phyloP scores from a whole-genome alignment of 352 stramenopile species.

The Phytophthora tentaculata region DNA sequence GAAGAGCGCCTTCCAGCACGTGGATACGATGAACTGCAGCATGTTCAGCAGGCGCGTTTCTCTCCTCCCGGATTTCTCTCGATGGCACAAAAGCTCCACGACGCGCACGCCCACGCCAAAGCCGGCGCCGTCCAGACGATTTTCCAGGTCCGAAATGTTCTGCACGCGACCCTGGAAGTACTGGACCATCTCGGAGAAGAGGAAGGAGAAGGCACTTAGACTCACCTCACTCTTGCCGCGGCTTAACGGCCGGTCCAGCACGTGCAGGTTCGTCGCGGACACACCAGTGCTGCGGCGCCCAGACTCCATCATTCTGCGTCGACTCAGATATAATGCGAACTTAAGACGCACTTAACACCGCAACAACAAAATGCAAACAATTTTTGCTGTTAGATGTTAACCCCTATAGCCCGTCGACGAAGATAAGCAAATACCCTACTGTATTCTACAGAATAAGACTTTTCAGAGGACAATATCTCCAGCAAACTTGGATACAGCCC shows the following conservation, averaged over 20 bases:
- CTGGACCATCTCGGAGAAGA: slow-evolving; percentile 98
- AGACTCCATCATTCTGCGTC: slow-evolving; percentile 61
- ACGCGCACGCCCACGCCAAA: slow-evolving; percentile 96
- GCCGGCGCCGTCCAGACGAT: slow-evolving; percentile 93
- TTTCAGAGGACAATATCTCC: too few species aligned
- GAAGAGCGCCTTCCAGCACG: slow-evolving; percentile 96
- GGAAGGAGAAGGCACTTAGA: slow-evolving; percentile 95
- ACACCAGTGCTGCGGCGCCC: slow-evolving; percentile 56
- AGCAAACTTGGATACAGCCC: too few species aligned
- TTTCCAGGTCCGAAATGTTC: slow-evolving; percentile 96
- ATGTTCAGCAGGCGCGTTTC: slow-evolving; percentile 89
- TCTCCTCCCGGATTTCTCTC: slow-evolving; percentile 79
- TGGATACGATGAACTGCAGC: slow-evolving; percentile 94
- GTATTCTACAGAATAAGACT: too few species aligned
- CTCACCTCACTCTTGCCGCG: slow-evolving; percentile 80
- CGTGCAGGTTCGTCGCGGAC: slow-evolving; percentile 66
- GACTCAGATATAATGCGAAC: not conserved
- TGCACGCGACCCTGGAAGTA: slow-evolving; percentile 96
- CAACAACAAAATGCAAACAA: too few species aligned
- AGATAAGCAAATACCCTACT: too few species aligned
- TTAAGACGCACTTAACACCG: not conserved
- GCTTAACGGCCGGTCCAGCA: slow-evolving; percentile 79
- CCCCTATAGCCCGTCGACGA: too few species aligned
- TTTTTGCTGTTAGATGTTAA: too few species aligned
- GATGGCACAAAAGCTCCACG: slow-evolving; percentile 92